A percentile compares a stretch with the other conserved stretches of the same genome.
These are phyloP conservation scores for Aspergillus pseudonomiae DNA, from an alignment of 2,329 filamentous ascomycete genomes.

Conservation along the genomic window DNA sequence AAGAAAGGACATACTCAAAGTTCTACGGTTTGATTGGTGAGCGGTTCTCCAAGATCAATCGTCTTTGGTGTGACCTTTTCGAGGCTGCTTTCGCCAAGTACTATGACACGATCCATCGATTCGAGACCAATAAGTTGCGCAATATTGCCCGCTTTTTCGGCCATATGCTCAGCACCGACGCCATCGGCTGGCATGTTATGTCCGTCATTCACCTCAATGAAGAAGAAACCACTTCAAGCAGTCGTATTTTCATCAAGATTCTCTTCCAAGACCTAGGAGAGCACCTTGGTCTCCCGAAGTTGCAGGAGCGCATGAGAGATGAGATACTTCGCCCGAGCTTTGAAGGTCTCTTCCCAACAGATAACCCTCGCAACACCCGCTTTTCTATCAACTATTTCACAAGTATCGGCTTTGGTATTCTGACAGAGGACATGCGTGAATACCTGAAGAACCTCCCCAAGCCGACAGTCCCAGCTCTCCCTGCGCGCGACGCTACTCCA, in stretches of 20 bases:
- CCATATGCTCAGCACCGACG: conserved; percentile 83
- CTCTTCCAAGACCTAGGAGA: conserved; percentile 90
- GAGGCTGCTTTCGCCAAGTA: conserved; percentile 89
- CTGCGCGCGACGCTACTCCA: conserved; percentile 58
- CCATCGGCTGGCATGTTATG: conserved; percentile 89
- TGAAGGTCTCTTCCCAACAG: conserved; percentile 83
- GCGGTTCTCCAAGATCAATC: conserved; percentile 92
- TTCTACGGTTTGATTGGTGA: conserved; percentile 96
- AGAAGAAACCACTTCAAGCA: conserved; percentile 94
- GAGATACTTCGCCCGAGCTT: conserved; percentile 77
- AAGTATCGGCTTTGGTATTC: conserved; percentile 89
- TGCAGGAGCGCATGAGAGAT: conserved; percentile 76
- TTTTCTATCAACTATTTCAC: conserved; percentile 99
- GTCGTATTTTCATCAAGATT: conserved; percentile 98
- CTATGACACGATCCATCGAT: conserved; percentile 96
- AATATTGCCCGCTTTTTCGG: conserved; percentile 96
- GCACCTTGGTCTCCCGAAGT: conserved; percentile 78
- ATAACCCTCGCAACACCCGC: conserved; percentile 85
- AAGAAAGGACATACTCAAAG: conserved; percentile 96
- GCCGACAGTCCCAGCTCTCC: conserved; percentile 71
- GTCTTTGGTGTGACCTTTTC: conserved; percentile 91
- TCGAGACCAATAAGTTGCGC: conserved; percentile 90
- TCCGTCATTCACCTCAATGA: conserved; percentile 87
- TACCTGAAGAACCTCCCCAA: conserved; percentile 87
- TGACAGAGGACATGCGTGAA: conserved; percentile 95